A percentile compares a stretch with the other conserved stretches of the same genome.
These are phyloP conservation scores for Pestalotiopsis fici DNA, from an alignment of 2,329 filamentous ascomycete species.

Conservation along the genomic window DNA sequence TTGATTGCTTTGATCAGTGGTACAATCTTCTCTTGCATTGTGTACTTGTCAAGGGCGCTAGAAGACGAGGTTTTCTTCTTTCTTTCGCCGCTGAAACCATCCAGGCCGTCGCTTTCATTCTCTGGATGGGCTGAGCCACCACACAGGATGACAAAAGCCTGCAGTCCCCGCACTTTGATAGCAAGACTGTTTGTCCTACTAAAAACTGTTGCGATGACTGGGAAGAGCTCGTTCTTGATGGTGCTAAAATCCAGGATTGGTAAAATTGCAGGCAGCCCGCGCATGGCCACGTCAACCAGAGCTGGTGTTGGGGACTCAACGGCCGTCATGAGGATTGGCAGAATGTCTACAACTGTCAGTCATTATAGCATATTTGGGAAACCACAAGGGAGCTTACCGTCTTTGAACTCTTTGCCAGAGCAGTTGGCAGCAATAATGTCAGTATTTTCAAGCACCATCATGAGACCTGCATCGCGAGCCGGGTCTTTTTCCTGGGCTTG, in stretches of 20 bases:
- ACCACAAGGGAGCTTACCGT: slow-evolving; percentile 56
- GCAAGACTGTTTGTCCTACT: slow-evolving; percentile 89
- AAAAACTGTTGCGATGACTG: slow-evolving; percentile 86
- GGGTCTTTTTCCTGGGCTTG: slow-evolving; percentile 73
- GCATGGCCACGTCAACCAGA: slow-evolving; percentile 82
- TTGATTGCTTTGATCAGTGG: slow-evolving; percentile 91
- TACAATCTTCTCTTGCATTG: slow-evolving; percentile 95
- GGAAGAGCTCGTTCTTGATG: slow-evolving; percentile 95
- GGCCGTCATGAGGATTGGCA: slow-evolving; percentile 81
- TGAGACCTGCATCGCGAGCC: slow-evolving; percentile 83
- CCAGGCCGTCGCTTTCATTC: slow-evolving; percentile 68
- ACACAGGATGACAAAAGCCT: slow-evolving; percentile 87
- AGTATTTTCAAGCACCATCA: slow-evolving; percentile 88
- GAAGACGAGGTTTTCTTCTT: slow-evolving; percentile 68
- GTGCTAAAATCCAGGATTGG: slow-evolving; percentile 93
- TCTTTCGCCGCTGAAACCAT: slow-evolving; percentile 63
- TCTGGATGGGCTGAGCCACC: slow-evolving; percentile 65
- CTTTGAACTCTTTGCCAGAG: slow-evolving; percentile 90
- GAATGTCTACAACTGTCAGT: slow-evolving; percentile 62
- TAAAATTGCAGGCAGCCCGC: slow-evolving; percentile 76
- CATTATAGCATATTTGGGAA: neutral
- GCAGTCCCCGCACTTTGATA: slow-evolving; percentile 90
- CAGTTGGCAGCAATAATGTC: slow-evolving; percentile 76
- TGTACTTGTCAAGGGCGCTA: slow-evolving; percentile 92
- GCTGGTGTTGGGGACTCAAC: slow-evolving; percentile 89